Conservation (phyloP, 805 yeast genomes). For the Candida adriatica region DNA sequence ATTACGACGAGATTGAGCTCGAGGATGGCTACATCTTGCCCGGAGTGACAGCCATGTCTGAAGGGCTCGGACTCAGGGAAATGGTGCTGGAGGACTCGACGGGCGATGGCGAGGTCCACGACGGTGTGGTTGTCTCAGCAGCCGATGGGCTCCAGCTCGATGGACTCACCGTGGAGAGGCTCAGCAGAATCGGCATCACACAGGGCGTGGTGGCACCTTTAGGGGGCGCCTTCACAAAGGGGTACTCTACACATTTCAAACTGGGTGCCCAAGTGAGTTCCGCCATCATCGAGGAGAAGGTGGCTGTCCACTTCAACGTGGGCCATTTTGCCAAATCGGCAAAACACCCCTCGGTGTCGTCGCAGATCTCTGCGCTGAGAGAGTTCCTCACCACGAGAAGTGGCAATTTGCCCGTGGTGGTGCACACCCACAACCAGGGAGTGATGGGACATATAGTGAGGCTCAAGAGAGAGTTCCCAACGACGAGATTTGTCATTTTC, state of each 20-base stretch:
- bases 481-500: slow-evolving; percentile 1
- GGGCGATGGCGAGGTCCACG: slow-evolving; percentile 2
- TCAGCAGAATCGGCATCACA: slow-evolving; percentile 4
- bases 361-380: slow-evolving; percentile 4
- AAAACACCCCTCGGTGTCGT: slow-evolving; percentile 4
- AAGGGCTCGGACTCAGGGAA: slow-evolving; percentile 6
- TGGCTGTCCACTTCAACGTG: slow-evolving; percentile 6
- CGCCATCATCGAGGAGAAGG: slow-evolving; percentile 2
- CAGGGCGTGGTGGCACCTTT: slow-evolving; percentile 6
- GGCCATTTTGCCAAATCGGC: slow-evolving; percentile 3
- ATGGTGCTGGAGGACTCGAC: slow-evolving; percentile 5
- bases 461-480: slow-evolving; percentile 3
- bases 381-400: not conserved
- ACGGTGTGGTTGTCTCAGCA: slow-evolving; percentile 3
- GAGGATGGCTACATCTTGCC: slow-evolving; percentile 4
- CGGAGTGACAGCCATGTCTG: slow-evolving; percentile 5
- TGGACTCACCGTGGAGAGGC: slow-evolving; percentile 3
- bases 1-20: slow-evolving; percentile 1
- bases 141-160: slow-evolving; percentile 6
- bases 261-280: slow-evolving; percentile 1
- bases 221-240: slow-evolving; percentile 4
- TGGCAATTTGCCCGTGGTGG: slow-evolving; percentile 3
- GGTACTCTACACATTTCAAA: slow-evolving; percentile 5
- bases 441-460: slow-evolving; percentile 4
- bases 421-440: slow-evolving; percentile 5